These are phyloP conservation scores for Trichocladium antarcticum DNA, from an alignment of 495 filamentous ascomycete genomes.

Conservation along the genomic window DNA sequence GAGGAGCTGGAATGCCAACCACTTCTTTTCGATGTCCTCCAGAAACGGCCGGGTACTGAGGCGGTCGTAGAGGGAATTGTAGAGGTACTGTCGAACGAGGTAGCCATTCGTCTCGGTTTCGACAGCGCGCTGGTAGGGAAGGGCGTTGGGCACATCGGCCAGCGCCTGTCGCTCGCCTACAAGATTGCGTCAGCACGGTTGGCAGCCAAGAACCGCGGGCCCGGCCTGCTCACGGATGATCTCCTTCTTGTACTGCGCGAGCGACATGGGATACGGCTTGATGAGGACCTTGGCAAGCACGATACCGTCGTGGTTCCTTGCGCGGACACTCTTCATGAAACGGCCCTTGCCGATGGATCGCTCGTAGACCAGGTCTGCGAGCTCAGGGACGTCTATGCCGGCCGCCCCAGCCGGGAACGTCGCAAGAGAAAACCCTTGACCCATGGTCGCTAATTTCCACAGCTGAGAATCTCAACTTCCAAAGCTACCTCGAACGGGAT, in stretches of 20 bases:
- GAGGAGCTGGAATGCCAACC: slow-evolving; percentile 92
- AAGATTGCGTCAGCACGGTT: slow-evolving; percentile 11
- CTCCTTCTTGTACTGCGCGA: slow-evolving; percentile 62
- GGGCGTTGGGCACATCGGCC: slow-evolving; percentile 76
- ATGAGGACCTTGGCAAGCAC: slow-evolving; percentile 89
- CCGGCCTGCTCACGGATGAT: slow-evolving; percentile 52
- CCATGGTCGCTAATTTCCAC: slow-evolving; percentile 50
- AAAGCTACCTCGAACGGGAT: slow-evolving; percentile 9
- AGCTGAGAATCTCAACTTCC: slow-evolving; percentile 5
- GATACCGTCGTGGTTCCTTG: slow-evolving; percentile 75
- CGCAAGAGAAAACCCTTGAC: slow-evolving; percentile 89
- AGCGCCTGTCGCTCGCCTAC: slow-evolving; percentile 71
- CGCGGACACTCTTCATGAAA: slow-evolving; percentile 94
- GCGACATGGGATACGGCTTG: slow-evolving; percentile 73
- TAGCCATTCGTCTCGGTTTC: slow-evolving; percentile 87
- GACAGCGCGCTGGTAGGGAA: slow-evolving; percentile 78
- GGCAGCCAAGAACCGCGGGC: background rate
- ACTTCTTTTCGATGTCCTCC: slow-evolving; percentile 97
- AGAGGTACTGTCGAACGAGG: slow-evolving; percentile 89
- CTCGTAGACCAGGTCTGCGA: slow-evolving; percentile 81
- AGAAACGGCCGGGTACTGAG: slow-evolving; percentile 94
- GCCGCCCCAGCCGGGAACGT: slow-evolving; percentile 82
- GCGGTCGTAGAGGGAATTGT: slow-evolving; percentile 94
- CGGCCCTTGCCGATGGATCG: slow-evolving; percentile 85
- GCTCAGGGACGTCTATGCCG: slow-evolving; percentile 86